Evolutionary conservation across 2,329 filamentous ascomycete genomes (phyloP).

Genomic region (Aspergillus hortae): DNA sequence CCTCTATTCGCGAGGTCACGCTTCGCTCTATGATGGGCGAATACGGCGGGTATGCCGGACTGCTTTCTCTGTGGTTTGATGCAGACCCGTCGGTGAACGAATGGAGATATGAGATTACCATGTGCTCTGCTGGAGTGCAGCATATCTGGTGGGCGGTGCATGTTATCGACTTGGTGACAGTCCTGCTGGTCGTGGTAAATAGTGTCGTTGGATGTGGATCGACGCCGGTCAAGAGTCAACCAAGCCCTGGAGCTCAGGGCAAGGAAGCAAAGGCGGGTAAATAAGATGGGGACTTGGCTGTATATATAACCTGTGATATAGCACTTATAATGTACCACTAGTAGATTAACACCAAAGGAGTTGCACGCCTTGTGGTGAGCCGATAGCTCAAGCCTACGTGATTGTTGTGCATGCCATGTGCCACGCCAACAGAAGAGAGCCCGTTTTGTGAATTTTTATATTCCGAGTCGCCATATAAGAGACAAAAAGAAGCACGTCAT

Average conservation of each 20-base stretch:
- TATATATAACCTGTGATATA: too few species aligned
- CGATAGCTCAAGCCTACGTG: too few species aligned
- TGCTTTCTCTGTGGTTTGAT: constrained; percentile 90
- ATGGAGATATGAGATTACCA: constrained; percentile 79
- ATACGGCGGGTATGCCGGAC: constrained; percentile 84
- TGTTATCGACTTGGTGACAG: constrained; percentile 59
- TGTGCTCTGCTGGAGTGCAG: constrained; percentile 77
- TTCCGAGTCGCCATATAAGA: constrained; percentile 11
- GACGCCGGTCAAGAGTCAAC: background rate
- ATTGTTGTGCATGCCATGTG: background rate
- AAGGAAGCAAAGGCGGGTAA: constrained; percentile 1
- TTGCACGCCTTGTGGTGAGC: too few species aligned
- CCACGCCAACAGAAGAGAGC: background rate
- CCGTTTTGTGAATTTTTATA: constrained; percentile 9
- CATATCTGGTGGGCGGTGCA: constrained; percentile 94
- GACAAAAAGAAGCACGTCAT: constrained; percentile 11
- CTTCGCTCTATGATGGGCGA: constrained; percentile 98
- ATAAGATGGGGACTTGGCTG: background rate
- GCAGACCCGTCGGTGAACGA: constrained; percentile 53
- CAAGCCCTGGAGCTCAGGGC: background rate
- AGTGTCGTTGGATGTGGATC: constrained; percentile 5
- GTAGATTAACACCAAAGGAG: background rate
- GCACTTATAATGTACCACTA: background rate
- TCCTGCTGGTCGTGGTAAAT: constrained; percentile 29
- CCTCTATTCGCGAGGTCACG: constrained; percentile 76